Evolutionary conservation across 2,329 filamentous ascomycete genomes (phyloP).

Genomic region (Atkinsonella hypoxylon): DNA sequence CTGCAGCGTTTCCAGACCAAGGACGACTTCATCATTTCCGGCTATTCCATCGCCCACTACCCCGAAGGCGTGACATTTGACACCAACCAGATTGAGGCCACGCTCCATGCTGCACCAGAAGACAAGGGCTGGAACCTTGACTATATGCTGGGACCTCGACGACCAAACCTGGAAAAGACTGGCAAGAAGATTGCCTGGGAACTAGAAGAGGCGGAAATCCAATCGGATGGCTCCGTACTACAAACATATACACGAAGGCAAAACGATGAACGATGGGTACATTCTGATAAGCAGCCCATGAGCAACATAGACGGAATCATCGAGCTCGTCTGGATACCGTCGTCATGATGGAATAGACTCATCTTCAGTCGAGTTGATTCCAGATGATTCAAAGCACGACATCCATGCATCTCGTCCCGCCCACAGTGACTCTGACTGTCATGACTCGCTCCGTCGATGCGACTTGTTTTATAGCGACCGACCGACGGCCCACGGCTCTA

Average conservation of each 20-base stretch:
- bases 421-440: neutral
- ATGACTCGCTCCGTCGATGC: neutral
- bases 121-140: conserved; percentile 39
- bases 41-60: conserved; percentile 48
- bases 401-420: neutral
- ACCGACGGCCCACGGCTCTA: neutral
- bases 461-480: conserved; percentile 1
- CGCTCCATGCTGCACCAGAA: conserved; percentile 35
- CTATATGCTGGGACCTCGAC: conserved; percentile 37
- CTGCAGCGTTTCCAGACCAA: conserved; percentile 44
- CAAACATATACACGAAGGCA: conserved; percentile 42
- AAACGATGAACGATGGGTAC: conserved; percentile 41
- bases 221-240: conserved; percentile 35
- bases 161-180: conserved; percentile 33
- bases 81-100: conserved; percentile 38
- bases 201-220: conserved; percentile 35
- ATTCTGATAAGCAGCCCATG: conserved; percentile 34
- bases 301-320: conserved; percentile 41
- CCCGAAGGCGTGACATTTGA: conserved; percentile 38
- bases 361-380: neutral
- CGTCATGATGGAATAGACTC: conserved; percentile 8
- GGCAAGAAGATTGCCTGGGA: conserved; percentile 43
- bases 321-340: conserved; percentile 44
- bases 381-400: neutral
- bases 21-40: conserved; percentile 43